A percentile compares a stretch with the other conserved stretches of the same genome.
phyloP scores from a whole-genome alignment of 2,329 filamentous ascomycete genomes.

The Cladosporium colombiae region DNA sequence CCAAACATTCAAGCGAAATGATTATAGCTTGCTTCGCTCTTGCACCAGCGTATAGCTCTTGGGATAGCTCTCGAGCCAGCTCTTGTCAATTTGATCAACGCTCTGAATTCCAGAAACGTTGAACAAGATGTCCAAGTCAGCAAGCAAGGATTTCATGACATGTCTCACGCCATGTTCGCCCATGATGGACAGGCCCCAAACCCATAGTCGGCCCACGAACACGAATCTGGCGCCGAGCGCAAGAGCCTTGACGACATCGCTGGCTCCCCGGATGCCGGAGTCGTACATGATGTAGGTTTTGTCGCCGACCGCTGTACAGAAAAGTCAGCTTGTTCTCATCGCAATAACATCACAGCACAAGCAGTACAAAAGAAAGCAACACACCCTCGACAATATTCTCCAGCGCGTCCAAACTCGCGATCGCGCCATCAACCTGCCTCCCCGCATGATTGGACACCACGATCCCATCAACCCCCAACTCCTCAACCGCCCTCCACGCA shows the following conservation, averaged over 20 bases:
- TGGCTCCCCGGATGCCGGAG: constrained; percentile 56
- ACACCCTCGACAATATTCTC: constrained; percentile 58
- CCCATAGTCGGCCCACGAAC: constrained; percentile 61
- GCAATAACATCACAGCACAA: too few relatives aligned
- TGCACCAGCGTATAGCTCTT: constrained; percentile 29
- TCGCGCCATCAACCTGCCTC: constrained; percentile 62
- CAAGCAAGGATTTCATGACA: constrained; percentile 62
- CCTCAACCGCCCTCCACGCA: constrained; percentile 60
- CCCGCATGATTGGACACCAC: constrained; percentile 73
- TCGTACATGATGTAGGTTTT: constrained; percentile 60
- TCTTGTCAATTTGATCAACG: constrained; percentile 53
- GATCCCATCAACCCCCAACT: constrained; percentile 65
- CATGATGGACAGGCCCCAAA: constrained; percentile 61
- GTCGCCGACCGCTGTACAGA: constrained; percentile 48
- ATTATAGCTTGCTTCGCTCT: constrained; percentile 31
- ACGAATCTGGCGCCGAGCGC: constrained; percentile 64
- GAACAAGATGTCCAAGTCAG: constrained; percentile 64
- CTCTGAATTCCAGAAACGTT: constrained; percentile 53
- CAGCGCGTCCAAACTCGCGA: constrained; percentile 60
- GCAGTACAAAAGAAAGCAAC: constrained; percentile 19
- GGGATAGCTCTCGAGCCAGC: constrained; percentile 34
- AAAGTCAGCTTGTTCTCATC: too few relatives aligned
- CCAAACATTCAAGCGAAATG: neutral
- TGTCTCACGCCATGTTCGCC: constrained; percentile 63
- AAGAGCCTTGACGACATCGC: constrained; percentile 62